Conservation (phyloP, 2,329 filamentous ascomycete species). For the Neophaeococcomyces mojaviensis region DNA sequence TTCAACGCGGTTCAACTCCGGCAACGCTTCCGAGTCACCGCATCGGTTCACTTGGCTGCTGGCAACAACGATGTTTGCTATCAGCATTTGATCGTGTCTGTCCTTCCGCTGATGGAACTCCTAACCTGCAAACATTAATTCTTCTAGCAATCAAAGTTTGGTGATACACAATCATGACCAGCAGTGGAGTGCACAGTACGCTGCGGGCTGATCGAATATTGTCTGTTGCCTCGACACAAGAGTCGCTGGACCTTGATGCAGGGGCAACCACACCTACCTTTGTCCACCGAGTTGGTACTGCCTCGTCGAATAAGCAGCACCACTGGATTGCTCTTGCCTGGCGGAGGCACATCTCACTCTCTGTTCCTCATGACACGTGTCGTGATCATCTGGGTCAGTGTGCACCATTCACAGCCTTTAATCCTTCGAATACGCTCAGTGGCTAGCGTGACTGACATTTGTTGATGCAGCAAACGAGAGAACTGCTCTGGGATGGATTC, state of each 20-base stretch:
- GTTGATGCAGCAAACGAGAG: conserved; percentile 17
- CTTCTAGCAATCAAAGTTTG: too few relatives aligned
- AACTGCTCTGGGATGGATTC: conserved; percentile 19
- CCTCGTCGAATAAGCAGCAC: conserved; percentile 7
- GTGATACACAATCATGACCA: not conserved
- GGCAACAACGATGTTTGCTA: too few relatives aligned
- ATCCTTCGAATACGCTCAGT: not conserved
- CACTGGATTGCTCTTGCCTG: conserved; percentile 12
- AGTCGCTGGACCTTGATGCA: conserved; percentile 16
- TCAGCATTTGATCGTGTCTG: too few relatives aligned
- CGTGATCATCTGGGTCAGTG: conserved; percentile 20
- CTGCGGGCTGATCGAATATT: conserved; percentile 9
- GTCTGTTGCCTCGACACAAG: conserved; percentile 13
- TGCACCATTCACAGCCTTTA: not conserved
- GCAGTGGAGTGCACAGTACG: not conserved
- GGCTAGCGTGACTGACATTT: too few relatives aligned
- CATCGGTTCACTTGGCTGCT: too few relatives aligned
- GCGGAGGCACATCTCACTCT: conserved; percentile 16
- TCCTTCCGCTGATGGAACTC: too few relatives aligned
- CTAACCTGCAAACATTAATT: too few relatives aligned
- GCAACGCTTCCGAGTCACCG: too few relatives aligned
- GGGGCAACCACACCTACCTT: not conserved
- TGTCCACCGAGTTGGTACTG: not conserved
- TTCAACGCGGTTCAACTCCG: too few relatives aligned
- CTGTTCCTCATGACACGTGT: conserved; percentile 17